Base-by-base conservation (phyloP, 805 yeast species). In the Saccharomyces mikatae region DNA sequence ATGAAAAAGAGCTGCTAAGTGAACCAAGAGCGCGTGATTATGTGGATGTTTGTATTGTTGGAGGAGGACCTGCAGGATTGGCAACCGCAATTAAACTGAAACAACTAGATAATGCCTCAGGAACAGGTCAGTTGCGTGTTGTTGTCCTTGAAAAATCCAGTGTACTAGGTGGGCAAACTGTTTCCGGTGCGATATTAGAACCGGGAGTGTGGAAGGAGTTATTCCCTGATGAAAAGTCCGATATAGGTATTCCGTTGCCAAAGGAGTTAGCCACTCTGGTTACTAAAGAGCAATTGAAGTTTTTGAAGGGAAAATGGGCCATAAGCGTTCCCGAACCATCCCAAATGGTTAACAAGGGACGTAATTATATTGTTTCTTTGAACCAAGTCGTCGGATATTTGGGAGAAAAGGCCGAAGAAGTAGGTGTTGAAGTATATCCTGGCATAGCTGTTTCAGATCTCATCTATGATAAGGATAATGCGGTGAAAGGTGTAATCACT, bases 31-130 rank as follows among this genome's bases (percentile, higher is more conserved):
- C 87, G 5, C 80, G 77, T 13, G 99, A 94, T 65, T 80, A 81
- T 31, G 97, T 89, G 13, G 99, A 94, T 69, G 96, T 94, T 24
- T 87, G 96, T 64, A 89, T 94, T 51, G 96, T 94, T 1, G 99
- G 99, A 47, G 98, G 96, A 36, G 99, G 99, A 0, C 98, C 98
- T 6, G 95, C 98, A 1, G 99, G 99, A 2, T 74, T 94, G 51
- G 91, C 97, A 1, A 86, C 99, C 1, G 98, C 98, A 11, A 94
- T 94, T 58, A 79, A 80, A 60, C 75, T 89, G 56, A 94, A 94
- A 69, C 97, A 91, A 68, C 72, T 92, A 36, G 97, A 91, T 65
- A 74, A 78, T 52, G 84, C 80, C 58, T 66, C 70, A 13, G 86
- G 85, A 1, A 73, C 73, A 26, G 86, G 88, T 22, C 86, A 83